Evolutionary conservation across 1,284 basidiomycete genomes (phyloP), one percentile per base, ranked within the genome.

Genomic region (Coriolopsis trogii): DNA sequence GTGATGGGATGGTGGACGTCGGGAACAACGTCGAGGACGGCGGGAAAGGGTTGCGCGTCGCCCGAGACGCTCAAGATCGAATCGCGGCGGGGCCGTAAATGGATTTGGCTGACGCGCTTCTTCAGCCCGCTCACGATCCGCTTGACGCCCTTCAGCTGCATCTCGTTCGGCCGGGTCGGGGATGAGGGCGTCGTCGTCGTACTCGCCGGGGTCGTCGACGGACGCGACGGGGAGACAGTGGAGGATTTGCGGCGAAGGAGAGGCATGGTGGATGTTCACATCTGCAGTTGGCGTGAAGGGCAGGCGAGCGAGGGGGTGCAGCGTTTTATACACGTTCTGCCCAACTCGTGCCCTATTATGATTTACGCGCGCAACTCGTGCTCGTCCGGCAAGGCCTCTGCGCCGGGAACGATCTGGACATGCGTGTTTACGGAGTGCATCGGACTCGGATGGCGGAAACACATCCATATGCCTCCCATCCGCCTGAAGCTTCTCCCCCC

Each of bases 71-170:
- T 44, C 46, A 13, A 24, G 46, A 29, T 38, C 28, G 38, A 41
- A 42, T 53, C 53, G 36, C 45, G 41, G 42, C 53, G 53, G 13
- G 53, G 46, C 20, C 42, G 48, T 36, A 51, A 36, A 54, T 52
- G 56, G 26, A 55, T 59, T 25, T 52, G 39, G 51, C 57, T 59
- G 48, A 59, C 56, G 25, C 57, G 57, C 34, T 54, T 41, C 41
- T 49, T 59, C 15, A 59, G 42, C 18, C 54, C 57, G 26, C 53
- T 53, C 18, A 59, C 57, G 34, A 59, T 56, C n/a, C 57, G 53
- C 49, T 59, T 59, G 26, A 59, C 57, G 23, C 54, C 57, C 41
- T 59, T 55, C 18, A 38, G 46, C 21, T 37, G 44, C n/a, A 26
- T 40, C 36, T 53, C 13, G n/a, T 20, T 23, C n/a, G 33, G 29